Base-by-base conservation (phyloP, 371 early-diverging fungal species). In the Actinomortierella ambigua region DNA sequence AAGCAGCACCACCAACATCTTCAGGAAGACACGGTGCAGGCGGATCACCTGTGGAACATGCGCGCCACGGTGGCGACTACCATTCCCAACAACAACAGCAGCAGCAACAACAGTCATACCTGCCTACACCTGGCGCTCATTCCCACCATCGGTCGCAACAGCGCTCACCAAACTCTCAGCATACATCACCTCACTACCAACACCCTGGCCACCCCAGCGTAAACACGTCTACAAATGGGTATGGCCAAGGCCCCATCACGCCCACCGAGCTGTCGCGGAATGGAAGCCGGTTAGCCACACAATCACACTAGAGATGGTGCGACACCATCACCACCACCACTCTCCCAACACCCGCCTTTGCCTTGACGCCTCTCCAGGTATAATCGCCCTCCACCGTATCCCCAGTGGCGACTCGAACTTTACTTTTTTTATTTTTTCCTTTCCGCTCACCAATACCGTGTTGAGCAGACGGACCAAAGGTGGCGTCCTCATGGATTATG, bases 211-310 rank as follows among this genome's bases (percentile, higher is more conserved):
- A 34, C 11, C 34, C 34, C 34, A 34, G 34, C 34, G 34, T 34
- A 11, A 34, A 34, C 11, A 34, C 34, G 11, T 4, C 34, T 11
- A 11, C 34, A 34, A 34, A 34, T 34, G 34, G 34, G 7, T 34
- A 34, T 34, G 34, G 62, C 29, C 62, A 73, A 43, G 56, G 54
- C 6, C 73, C 73, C 28, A 63, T 73, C 41, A 63, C 73, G 5
- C 73, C 73, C 3, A 63, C 73, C 23, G 73, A 73, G 34, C 63
- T 73, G 67, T 66, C 73, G 41, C 65, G 65, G n/a, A 59, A 63
- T 2, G 63, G 63, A 5, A 59, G 63, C 53, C 59, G 73, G 17
- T 60, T 73, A 24, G 66, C 73, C 14, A 67, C 66, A 9, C 66
- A 66, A 23, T 63, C 73, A n/a, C 34, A 34, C 34, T 34, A 34